phyloP scores from a whole-genome alignment of 208 protist genomes.

The Strigomonas culicis region DNA sequence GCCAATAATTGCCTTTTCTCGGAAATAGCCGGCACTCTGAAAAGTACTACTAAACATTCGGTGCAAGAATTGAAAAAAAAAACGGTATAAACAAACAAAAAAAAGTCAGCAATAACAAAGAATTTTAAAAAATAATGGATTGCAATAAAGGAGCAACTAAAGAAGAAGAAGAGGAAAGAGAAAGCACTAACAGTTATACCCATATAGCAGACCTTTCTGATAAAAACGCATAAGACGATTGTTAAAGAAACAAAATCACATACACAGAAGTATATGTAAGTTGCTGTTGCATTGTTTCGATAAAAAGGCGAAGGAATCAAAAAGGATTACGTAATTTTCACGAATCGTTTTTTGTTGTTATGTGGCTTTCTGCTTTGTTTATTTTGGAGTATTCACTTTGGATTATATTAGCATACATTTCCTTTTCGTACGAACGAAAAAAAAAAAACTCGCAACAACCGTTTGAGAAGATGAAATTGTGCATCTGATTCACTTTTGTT shows the following conservation, averaged over 20 bases:
- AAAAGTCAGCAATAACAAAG: not conserved
- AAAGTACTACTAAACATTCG: slow-evolving; percentile 35
- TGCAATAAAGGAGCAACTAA: not conserved
- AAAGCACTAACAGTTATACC: not conserved
- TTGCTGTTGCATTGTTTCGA: no score
- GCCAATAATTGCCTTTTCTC: slow-evolving; percentile 76
- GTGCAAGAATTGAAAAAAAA: slow-evolving; percentile 1
- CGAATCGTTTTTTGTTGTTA: no score
- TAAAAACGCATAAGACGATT: slow-evolving; percentile 1
- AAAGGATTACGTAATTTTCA: no score
- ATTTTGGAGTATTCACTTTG: no score
- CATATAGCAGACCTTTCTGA: no score
- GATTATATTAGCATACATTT: no score
- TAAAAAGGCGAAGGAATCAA: slow-evolving; percentile 13
- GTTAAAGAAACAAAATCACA: not conserved
- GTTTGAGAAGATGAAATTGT: no score
- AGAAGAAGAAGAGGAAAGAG: slow-evolving; percentile 5
- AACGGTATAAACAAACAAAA: slow-evolving; percentile 2
- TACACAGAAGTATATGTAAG: not conserved
- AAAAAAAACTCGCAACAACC: no score
- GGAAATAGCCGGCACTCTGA: slow-evolving; percentile 76
- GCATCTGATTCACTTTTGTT: not conserved
- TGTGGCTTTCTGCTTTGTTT: no score
- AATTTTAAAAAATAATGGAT: not conserved
- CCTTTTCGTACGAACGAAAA: no score